These are phyloP conservation scores for Emmonsiellopsis sp. DNA, from an alignment of 2,329 filamentous ascomycete genomes.

Conservation along the genomic window DNA sequence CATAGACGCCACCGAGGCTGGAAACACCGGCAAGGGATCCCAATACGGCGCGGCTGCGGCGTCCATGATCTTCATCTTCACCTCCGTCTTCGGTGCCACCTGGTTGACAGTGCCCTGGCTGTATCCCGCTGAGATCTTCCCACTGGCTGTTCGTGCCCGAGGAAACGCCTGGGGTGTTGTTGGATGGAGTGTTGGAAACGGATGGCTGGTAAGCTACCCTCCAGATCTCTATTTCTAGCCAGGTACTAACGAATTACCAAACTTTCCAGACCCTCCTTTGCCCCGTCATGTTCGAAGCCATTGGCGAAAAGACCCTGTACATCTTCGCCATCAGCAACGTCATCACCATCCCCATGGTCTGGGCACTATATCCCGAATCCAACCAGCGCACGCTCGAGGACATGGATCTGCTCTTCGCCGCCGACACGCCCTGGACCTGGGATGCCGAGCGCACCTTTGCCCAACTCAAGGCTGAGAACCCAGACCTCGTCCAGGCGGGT, in stretches of 20 bases:
- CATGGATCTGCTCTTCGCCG: conserved; percentile 64
- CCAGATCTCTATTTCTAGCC: too few relatives aligned
- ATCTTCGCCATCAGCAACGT: conserved; percentile 63
- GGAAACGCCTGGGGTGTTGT: conserved; percentile 70
- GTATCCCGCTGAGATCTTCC: conserved; percentile 61
- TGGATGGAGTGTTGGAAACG: conserved; percentile 68
- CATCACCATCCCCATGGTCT: conserved; percentile 59
- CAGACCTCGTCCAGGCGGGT: conserved; percentile 37
- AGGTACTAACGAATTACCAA: too few relatives aligned
- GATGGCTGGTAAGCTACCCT: conserved; percentile 42
- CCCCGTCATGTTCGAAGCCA: conserved; percentile 53
- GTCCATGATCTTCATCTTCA: conserved; percentile 63
- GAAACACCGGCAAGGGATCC: conserved; percentile 38
- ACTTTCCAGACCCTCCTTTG: conserved; percentile 35
- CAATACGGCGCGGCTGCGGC: conserved; percentile 57
- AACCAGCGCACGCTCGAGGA: conserved; percentile 67
- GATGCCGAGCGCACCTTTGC: conserved; percentile 59
- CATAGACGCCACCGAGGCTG: conserved; percentile 40
- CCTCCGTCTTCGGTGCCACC: conserved; percentile 54
- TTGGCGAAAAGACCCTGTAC: conserved; percentile 63
- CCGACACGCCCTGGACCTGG: conserved; percentile 60
- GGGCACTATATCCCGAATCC: conserved; percentile 65
- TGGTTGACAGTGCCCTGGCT: conserved; percentile 54
- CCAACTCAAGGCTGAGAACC: conserved; percentile 52
- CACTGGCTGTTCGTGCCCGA: conserved; percentile 57